A percentile compares a stretch with the other conserved stretches of the same genome.
Evolutionary conservation across 306 rosid species (phyloP).

Genomic region (Medicago ruthenica): DNA sequence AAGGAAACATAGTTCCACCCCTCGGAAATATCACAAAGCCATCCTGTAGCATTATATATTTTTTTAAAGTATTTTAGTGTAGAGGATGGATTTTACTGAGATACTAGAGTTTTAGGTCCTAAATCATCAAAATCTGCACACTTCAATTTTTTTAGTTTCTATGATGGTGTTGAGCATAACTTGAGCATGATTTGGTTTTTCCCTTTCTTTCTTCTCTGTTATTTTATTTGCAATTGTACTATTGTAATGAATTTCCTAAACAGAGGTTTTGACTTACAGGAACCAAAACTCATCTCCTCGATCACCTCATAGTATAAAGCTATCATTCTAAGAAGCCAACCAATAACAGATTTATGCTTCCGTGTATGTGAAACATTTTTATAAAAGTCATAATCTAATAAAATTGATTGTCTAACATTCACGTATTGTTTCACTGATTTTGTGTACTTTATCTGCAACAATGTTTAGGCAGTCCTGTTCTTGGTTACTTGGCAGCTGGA

Average conservation of each 20-base stretch:
- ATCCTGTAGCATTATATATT: not conserved
- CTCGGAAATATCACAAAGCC: constrained; percentile 11
- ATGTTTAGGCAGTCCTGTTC: too few relatives aligned
- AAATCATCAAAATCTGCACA: constrained; percentile 11
- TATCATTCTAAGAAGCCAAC: too few relatives aligned
- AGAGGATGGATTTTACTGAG: constrained; percentile 15
- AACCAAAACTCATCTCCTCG: too few relatives aligned
- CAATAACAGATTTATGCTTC: too few relatives aligned
- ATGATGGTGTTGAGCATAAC: constrained; percentile 11
- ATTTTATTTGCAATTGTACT: constrained; percentile 1
- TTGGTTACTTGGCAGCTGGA: too few relatives aligned
- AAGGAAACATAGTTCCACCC: constrained; percentile 18
- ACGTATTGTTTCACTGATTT: too few relatives aligned
- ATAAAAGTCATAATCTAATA: too few relatives aligned
- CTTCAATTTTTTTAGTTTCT: constrained; percentile 20
- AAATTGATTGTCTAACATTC: too few relatives aligned
- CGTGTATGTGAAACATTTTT: too few relatives aligned
- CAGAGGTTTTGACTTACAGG: constrained; percentile 54
- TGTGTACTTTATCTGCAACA: too few relatives aligned
- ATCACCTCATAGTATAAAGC: too few relatives aligned
- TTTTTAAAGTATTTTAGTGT: not conserved
- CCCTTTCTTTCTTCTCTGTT: constrained; percentile 6
- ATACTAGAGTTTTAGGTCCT: constrained; percentile 29
- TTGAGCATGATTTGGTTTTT: constrained; percentile 22
- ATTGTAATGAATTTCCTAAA: constrained; percentile 33